Conservation (phyloP, 2,329 filamentous ascomycete species). For the Talaromyces verruculosus region DNA sequence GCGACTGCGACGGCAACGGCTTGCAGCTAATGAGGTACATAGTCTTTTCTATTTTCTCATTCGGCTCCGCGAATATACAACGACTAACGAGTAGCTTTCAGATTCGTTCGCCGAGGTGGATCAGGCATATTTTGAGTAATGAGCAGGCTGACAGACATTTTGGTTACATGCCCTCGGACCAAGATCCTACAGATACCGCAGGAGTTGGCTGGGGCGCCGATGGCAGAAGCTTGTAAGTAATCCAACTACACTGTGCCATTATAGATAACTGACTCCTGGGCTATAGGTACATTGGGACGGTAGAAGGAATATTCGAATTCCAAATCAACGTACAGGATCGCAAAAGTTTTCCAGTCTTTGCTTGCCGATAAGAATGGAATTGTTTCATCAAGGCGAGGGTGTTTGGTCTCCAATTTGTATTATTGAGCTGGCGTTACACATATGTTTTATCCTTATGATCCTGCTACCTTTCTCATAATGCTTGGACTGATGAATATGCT, state of each 20-base stretch:
- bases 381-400: background rate
- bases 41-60: constrained; percentile 15
- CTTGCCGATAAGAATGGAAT: constrained; percentile 37
- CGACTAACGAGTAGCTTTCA: constrained; percentile 31
- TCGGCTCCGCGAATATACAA: constrained; percentile 25
- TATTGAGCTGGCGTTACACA: background rate
- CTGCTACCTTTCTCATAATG: background rate
- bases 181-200: constrained; percentile 45
- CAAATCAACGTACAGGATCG: constrained; percentile 49
- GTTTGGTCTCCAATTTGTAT: background rate
- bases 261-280: constrained; percentile 17
- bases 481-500: background rate
- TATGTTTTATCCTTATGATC: constrained; percentile 2
- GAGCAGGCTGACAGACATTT: constrained; percentile 34
- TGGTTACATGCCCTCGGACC: constrained; percentile 33
- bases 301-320: constrained; percentile 51
- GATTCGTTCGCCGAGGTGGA: constrained; percentile 40
- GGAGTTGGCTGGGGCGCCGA: constrained; percentile 51
- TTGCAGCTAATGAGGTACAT: constrained; percentile 36
- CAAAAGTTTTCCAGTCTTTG: constrained; percentile 48
- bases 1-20: constrained; percentile 41
- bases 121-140: constrained; percentile 39
- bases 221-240: constrained; percentile 48
- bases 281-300: constrained; percentile 48
- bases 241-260: background rate